Evolutionary conservation across 208 protist genomes (phyloP), one percentile per base, ranked within the genome.

Genomic region (Leishmania braziliensis): DNA sequence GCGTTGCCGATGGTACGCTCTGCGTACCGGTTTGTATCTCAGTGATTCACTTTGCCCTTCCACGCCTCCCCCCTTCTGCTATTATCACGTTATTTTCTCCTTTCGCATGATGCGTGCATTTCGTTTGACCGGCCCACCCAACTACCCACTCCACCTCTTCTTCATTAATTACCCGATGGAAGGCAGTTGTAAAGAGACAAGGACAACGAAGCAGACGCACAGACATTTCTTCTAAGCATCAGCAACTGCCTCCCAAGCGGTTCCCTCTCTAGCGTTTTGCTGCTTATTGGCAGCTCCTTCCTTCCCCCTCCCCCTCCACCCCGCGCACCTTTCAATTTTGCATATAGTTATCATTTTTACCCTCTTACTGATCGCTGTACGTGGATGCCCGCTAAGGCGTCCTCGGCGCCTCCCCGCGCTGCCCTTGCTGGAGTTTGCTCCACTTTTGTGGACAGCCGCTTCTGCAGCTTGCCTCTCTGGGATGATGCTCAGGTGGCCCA

Each of bases 401-500:
- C 50, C 1, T 43, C 62, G n/a, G n/a, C 71, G n/a, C 29, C 18
- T 56, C 33, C 36, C 36, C 82, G 82, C 6, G 26, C 53, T 29
- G 48, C 6, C 54, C 2, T 33, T 36, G 29, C 43, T 5, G 46
- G 3, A 2, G 2, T 62, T 9, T 48, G 36, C 29, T 48, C 82
- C 8, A n/a, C 72, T 4, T 86, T 92, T 43, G 63, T 82, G 20
- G 72, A 74, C 29, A 82, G 66, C 53, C 48, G 65, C 9, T 78
- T 5, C 29, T 84, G 78, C 77, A 82, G 43, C 36, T 79, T 96
- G 16, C 91, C 94, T 2, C 10, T 94, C 1, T 97, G 94, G 93
- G 92, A 97, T 79, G 92, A 96, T 18, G 81, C 80, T 16, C 88
- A 93, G 39, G 88, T 97, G 26, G 84, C 86, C 51, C 89, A 90